Base-by-base conservation (phyloP, 306 rosid species). In the Dalbergia oliveri region DNA sequence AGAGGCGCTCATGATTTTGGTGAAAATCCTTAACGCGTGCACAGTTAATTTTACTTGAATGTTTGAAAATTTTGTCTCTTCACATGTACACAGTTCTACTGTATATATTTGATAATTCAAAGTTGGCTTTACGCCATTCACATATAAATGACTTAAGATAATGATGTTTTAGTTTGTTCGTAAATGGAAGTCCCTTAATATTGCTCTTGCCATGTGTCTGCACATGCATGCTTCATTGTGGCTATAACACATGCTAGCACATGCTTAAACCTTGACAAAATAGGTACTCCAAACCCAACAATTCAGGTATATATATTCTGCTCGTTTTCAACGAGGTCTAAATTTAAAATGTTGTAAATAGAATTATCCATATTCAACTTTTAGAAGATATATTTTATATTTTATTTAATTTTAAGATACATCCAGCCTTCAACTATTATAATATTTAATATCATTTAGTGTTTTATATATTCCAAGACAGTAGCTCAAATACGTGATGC, bases 241-340 rank as follows among this genome's bases (percentile, higher is more conserved):
- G 23, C 33, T 69, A 8, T 8, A 54, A 85, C 79, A 74, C 82
- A 75, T 82, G 86, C 58, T 56, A 26, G 58, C 86, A 79, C 84
- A 65, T 82, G 79, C 70, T 61, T 54, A 15, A 60, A 76, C 57
- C 73, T 77, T 19, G 65, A 45, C 56, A 72, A 7, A 50, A 34
- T 53, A 26, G 61, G 73, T 3, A 50, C 50, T 64, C 78, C 77
- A 50, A 18, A 66, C 33, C 51, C 19, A 75, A 75, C 59, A 49
- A 68, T 23, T 59, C 58, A 39, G n/a, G 45, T 9, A 57, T 15
- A 50, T 59, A 66, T 70, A 21, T 58, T 19, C 67, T 41, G 69
- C 81, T 84, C 87, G 81, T 79, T 84, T 66, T 49, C 67, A 84
- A 73, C 80, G 77, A 67, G 84, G 7, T 68, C 18, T 45, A 61